Evolutionary conservation across 306 rosid genomes (phyloP), one percentile per base, ranked within the genome.

Genomic region (Senna siamea): DNA sequence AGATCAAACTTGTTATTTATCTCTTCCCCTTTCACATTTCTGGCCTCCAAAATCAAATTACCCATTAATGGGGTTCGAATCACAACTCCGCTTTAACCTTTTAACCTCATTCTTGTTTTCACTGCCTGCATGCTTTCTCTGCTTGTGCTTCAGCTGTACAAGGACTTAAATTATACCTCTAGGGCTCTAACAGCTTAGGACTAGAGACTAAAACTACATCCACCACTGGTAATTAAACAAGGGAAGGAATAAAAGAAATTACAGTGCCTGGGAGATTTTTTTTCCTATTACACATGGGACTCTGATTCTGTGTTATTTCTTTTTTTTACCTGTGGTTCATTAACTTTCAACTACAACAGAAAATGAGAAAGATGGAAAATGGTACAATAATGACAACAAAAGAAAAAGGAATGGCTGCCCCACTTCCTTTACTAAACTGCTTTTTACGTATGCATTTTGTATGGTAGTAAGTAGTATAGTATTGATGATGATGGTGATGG

Each of bases 391-490:
- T 62, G 32, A 19, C 67, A 82, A 83, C 43, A 80, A 76, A 83
- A 81, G 82, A 62, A 78, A 80, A 85, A 66, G 79, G 61, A 75
- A 70, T 20, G 84, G 84, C 66, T 85, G 90, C 65, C 96, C 97
- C 92, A 81, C 87, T 84, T 84, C 88, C 90, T 83, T 75, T 67
- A 70, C 79, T 81, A 81, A 66, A 66, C 82, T 78, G 86, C 88
- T 87, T 86, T 84, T 86, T 73, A 86, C 74, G 87, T 88, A 89
- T 88, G 96, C 92, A 87, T 60, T 88, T 86, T 93, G 90, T 89
- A 86, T 92, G 90, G 90, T 83, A 88, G 91, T 80, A 87, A 90
- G 86, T 82, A 83, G 85, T 85, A 83, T 89, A 79, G 89, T 84
- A 86, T 75, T 81, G 73, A 84, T 79, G 79, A 79, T 69, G 75